Percentiles rank a stretch among this genome's conserved stretches.
Conservation (phyloP, 768 basidiomycete species). For the Tylopilus sp. region DNA sequence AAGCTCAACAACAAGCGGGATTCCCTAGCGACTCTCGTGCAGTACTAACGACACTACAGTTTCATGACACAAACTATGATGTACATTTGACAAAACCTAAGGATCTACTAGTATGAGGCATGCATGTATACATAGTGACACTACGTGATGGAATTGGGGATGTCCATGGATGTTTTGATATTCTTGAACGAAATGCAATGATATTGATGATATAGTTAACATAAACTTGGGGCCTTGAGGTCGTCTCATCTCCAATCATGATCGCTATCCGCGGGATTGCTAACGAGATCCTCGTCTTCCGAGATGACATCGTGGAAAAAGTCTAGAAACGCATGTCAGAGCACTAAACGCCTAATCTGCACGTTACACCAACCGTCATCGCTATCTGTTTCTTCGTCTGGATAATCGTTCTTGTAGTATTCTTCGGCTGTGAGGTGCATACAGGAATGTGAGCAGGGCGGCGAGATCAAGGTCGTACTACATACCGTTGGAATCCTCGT, state of each 20-base stretch:
- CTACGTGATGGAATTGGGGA: constrained; percentile 6
- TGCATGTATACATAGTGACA: constrained; percentile 20
- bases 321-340: constrained; percentile 36
- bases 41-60: background rate
- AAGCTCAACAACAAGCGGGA: constrained; percentile 12
- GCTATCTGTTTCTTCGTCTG: constrained; percentile 57
- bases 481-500: constrained; percentile 82
- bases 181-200: constrained; percentile 16
- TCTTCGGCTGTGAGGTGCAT: constrained; percentile 67
- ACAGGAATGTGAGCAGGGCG: background rate
- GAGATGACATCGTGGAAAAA: constrained; percentile 56
- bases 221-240: background rate
- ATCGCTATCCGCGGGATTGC: constrained; percentile 33
- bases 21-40: background rate
- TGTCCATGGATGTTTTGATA: constrained; percentile 20
- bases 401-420: constrained; percentile 83
- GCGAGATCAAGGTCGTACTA: background rate
- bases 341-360: background rate
- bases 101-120: constrained; percentile 14
- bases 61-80: constrained; percentile 1
- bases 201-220: constrained; percentile 9
- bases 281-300: constrained; percentile 44
- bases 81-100: background rate
- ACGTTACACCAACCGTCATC: constrained; percentile 35
- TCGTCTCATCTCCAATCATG: constrained; percentile 32